Evolutionary conservation across 2,329 filamentous ascomycete genomes (phyloP), one percentile per base, ranked within the genome.

Genomic region (Ophiostoma pallidulum): DNA sequence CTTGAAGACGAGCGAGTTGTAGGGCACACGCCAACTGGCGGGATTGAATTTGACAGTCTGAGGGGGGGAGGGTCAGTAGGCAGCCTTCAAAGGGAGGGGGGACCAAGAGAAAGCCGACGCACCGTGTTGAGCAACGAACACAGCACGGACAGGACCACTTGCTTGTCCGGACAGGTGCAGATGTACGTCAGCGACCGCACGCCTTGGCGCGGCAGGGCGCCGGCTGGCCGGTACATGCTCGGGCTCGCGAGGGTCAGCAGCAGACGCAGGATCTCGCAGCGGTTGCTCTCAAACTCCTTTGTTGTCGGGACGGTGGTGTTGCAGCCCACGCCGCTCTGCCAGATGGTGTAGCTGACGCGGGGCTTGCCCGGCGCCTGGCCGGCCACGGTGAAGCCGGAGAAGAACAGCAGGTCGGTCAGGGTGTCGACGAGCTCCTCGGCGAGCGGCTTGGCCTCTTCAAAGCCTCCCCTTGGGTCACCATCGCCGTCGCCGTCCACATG

Each of bases 311-410:
- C 81, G 5, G 89, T 80, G 14, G 85, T 86, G 64, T 95, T 94
- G 70, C 91, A 97, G 13, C 92, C 92, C 26, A 98, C 91, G 41
- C 92, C 92, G 60, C 87, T 97, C 68, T 96, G 89, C 92, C 92
- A 98, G 62, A 98, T 97, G 46, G 88, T 84, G 66, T 92, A 95
- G 8, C 84, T 85, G 48, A 96, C 85, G 63, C 92, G 94, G 53
- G 77, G 76, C 60, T 84, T 88, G 46, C 79, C 44, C 48, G 80
- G 74, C 13, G 80, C 74, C 36, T 85, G 77, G 49, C 74, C 78
- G 9, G 91, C 86, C 14, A 96, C 75, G 0, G 91, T 95, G 59
- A 98, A 84, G 47, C 89, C 86, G 8, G 85, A 82, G 63, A 87
- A 95, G 75, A 98, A 98, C 36, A 97, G 74, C 45, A 97, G 69